A percentile compares a stretch with the other conserved stretches of the same genome.
Evolutionary conservation across 306 rosid genomes (phyloP).

Genomic region (Medicago ruthenica): DNA sequence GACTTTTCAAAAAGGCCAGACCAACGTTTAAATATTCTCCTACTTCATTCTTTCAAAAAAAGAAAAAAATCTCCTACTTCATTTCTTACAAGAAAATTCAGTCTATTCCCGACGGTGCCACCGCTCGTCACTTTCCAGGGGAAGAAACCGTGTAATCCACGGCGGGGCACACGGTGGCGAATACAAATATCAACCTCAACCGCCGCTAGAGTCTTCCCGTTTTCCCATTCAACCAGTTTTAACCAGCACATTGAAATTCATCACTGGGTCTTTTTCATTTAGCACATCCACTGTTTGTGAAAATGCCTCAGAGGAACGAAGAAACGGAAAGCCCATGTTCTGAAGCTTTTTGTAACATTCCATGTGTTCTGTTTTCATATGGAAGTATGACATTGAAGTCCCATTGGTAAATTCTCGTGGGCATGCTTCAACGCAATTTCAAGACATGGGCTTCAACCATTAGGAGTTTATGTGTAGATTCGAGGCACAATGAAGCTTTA

Average conservation of each 20-base stretch:
- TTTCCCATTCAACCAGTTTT: background rate
- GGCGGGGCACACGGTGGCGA: background rate
- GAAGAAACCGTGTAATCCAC: background rate
- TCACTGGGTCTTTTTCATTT: background rate
- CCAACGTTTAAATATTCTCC: no score
- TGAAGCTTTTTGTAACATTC: constrained; percentile 25
- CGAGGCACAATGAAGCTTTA: constrained; percentile 61
- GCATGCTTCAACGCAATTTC: constrained; percentile 56
- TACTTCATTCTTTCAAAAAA: no score
- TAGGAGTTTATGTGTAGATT: constrained; percentile 50
- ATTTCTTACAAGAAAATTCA: background rate
- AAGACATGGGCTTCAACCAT: constrained; percentile 55
- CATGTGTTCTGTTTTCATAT: background rate
- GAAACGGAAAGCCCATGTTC: background rate
- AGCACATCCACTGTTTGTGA: constrained; percentile 47
- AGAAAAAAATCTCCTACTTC: no score
- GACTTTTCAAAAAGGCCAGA: no score
- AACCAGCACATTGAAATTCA: background rate
- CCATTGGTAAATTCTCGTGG: constrained; percentile 34
- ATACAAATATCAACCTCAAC: background rate
- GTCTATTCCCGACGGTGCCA: background rate
- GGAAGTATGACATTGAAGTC: background rate
- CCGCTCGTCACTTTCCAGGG: constrained; percentile 7
- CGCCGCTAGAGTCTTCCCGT: background rate
- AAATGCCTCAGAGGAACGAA: constrained; percentile 36